Evolutionary conservation across 768 basidiomycete genomes (phyloP), one percentile per base, ranked within the genome.

Genomic region (Rhodocollybia butyracea): DNA sequence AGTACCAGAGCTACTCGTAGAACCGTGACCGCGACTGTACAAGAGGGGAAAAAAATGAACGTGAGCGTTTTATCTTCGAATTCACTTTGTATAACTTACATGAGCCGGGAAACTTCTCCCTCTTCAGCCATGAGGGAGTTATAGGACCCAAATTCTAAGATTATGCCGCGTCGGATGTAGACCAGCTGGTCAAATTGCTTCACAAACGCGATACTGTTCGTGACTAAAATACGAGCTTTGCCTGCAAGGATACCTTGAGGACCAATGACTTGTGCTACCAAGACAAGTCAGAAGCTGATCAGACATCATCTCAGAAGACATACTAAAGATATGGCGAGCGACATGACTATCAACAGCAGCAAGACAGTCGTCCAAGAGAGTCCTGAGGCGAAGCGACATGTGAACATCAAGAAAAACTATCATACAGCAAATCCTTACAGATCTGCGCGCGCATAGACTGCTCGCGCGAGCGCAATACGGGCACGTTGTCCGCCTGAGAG

Each of bases 391-490:
- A 17, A 15, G 21, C 8, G 36, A 4, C 19, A 13, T 42, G n/a
- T 26, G 27, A 40, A 61, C 47, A 29, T 7, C 26, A 46, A 29
- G 12, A 36, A 29, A 38, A 13, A 42, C 13, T 42, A 38, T 39
- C 31, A 36, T 46, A 12, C 22, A 15, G 22, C 8, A 36, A 47
- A 3, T 26, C 15, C 84, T 63, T 61, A 93, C 82, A 97, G 67
- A 67, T 98, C 95, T 1, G 94, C 93, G 42, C 94, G 81, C 3
- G 93, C 86, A 69, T 98, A 98, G 0, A 96, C 89, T 2, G 91
- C 92, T 29, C 94, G 77, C 5, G 96, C 96, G 8, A 97, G 75
- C 13, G 88, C 82, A 6, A 95, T 78, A 27, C 92, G 84, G 50
- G 92, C 90, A 15, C 89, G 82, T 66, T 94, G 90, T 0, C 93